Percentiles rank a stretch among this genome's conserved stretches.
Evolutionary conservation across 129 eudicot genomes (phyloP).

Genomic region (Flaveria sonorensis): DNA sequence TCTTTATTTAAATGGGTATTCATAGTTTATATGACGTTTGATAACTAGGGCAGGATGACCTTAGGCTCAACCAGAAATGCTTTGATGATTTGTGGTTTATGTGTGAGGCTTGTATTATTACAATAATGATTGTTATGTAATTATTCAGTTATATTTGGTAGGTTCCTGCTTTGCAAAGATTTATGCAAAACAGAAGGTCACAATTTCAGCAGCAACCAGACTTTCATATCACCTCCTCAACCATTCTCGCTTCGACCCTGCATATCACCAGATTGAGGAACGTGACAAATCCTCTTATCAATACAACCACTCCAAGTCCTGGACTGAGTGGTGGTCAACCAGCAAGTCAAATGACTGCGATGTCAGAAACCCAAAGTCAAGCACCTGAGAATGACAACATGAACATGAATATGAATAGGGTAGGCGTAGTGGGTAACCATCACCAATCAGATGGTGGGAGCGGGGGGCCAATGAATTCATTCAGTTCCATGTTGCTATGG

Average conservation of each 20-base stretch:
- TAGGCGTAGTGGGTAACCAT: no score
- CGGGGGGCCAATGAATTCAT: slow-evolving; percentile 43
- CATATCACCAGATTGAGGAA: slow-evolving; percentile 63
- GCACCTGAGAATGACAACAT: slow-evolving; percentile 32
- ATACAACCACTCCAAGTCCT: slow-evolving; percentile 16
- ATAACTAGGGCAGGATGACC: no score
- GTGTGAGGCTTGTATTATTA: neutral
- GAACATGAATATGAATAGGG: slow-evolving; percentile 39
- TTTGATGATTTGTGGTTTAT: neutral
- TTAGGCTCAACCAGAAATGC: neutral
- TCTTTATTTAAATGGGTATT: no score
- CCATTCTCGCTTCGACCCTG: slow-evolving; percentile 93
- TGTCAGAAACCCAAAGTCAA: slow-evolving; percentile 32
- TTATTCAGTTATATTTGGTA: slow-evolving; percentile 13
- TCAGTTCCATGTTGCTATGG: slow-evolving; percentile 87
- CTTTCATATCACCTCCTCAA: slow-evolving; percentile 79
- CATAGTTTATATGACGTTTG: no score
- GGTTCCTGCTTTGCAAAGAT: slow-evolving; percentile 98
- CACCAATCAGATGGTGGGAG: slow-evolving; percentile 32
- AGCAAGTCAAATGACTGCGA: no score
- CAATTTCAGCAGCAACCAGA: slow-evolving; percentile 95
- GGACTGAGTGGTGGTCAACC: slow-evolving; percentile 20
- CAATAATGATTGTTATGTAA: neutral
- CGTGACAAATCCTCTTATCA: neutral
- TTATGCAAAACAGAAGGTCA: slow-evolving; percentile 80